Percentiles rank a stretch among this genome's conserved stretches.
Conservation (phyloP, 371 early-diverging fungal species). For the Blastocladiella emersonii region DNA sequence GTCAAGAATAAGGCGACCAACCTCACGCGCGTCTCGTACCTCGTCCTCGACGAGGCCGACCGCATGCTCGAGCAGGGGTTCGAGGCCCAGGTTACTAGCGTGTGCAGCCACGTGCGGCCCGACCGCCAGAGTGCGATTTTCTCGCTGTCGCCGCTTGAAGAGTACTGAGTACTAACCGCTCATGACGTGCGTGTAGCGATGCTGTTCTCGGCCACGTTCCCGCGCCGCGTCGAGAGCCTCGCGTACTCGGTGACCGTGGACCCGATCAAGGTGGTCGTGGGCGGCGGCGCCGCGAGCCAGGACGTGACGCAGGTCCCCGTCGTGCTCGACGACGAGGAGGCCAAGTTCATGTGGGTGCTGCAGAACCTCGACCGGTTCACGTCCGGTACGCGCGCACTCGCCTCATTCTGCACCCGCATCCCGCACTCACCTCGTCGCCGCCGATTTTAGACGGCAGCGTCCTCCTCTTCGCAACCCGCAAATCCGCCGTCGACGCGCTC, state of each 20-base stretch:
- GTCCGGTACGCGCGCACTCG: constrained; percentile 24
- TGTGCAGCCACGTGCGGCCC: constrained; percentile 41
- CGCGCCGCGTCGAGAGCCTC: constrained; percentile 19
- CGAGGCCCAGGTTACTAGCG: constrained; percentile 9
- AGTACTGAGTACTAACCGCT: too few relatives aligned
- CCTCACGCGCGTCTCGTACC: constrained; percentile 30
- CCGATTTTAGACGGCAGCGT: constrained; percentile 42
- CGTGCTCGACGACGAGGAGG: constrained; percentile 42
- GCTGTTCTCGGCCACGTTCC: constrained; percentile 42
- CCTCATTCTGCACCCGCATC: not conserved
- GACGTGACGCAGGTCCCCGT: constrained; percentile 61
- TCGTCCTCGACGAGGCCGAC: constrained; percentile 51
- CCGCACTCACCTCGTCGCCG: not conserved
- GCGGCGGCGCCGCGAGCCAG: constrained; percentile 36
- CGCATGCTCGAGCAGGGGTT: constrained; percentile 35
- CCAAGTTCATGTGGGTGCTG: constrained; percentile 53
- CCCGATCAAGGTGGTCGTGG: constrained; percentile 5
- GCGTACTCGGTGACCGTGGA: not conserved
- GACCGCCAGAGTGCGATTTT: constrained; percentile 52
- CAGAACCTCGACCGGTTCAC: constrained; percentile 32
- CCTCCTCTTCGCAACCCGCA: constrained; percentile 49
- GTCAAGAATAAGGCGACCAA: constrained; percentile 32
- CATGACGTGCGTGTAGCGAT: too few relatives aligned
- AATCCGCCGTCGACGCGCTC: constrained; percentile 37
- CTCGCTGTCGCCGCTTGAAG: too few relatives aligned